Evolutionary conservation across 306 rosid species (phyloP).

Genomic region (Casuarina glauca): DNA sequence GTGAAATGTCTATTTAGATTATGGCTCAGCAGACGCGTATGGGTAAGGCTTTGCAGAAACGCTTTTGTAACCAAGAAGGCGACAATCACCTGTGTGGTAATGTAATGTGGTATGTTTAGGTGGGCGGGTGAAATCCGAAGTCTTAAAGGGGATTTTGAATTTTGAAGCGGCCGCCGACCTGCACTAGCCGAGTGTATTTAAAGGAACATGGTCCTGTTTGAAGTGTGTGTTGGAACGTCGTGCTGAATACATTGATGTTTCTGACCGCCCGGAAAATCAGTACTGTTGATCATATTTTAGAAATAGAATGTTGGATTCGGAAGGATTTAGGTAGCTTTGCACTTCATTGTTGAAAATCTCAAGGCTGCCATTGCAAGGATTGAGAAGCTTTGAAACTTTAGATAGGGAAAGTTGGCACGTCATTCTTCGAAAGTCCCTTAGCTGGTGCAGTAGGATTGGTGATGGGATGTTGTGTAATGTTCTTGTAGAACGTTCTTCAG

Average conservation of each 20-base stretch:
- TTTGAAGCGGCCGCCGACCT: neutral
- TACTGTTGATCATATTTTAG: neutral
- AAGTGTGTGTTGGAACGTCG: neutral
- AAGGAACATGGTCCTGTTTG: neutral
- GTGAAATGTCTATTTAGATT: no score
- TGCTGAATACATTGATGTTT: neutral
- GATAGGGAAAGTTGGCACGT: neutral
- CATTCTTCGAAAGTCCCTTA: neutral
- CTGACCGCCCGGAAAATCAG: neutral
- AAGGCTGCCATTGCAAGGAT: no score
- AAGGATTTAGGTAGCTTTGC: neutral
- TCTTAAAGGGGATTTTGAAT: neutral
- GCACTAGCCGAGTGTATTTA: neutral
- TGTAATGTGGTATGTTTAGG: neutral
- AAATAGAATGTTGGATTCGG: neutral
- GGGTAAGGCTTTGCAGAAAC: neutral
- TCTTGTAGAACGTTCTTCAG: neutral
- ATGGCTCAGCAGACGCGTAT: no score
- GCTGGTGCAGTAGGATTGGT: neutral
- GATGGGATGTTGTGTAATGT: neutral
- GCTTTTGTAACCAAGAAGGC: neutral
- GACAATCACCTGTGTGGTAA: neutral
- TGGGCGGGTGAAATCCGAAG: neutral
- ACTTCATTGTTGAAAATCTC: no score
- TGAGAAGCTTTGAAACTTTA: neutral